Conservation (phyloP, 164 flowering plant genomes). For the Hamamelis virginiana region DNA sequence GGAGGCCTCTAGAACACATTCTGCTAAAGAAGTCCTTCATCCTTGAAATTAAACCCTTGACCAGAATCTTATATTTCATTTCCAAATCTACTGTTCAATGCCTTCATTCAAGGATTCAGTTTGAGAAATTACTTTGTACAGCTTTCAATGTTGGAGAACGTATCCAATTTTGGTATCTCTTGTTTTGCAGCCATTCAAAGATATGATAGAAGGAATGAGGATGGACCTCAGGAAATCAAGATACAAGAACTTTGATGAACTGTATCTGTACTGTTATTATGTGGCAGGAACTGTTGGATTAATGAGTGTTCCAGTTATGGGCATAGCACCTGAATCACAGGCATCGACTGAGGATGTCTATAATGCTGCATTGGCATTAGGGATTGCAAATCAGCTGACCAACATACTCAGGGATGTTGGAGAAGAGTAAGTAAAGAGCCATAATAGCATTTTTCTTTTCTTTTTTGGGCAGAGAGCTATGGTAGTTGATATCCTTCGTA, state of each 20-base stretch:
- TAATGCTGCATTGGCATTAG: conserved; percentile 79
- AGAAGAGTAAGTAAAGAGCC: conserved; percentile 97
- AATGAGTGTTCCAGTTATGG: conserved; percentile 96
- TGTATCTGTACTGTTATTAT: conserved; percentile 85
- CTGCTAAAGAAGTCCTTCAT: no score
- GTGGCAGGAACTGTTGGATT: conserved; percentile 94
- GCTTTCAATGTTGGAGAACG: no score
- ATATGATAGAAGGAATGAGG: conserved; percentile 97
- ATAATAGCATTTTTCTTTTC: no score
- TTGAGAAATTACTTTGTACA: no score
- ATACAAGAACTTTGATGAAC: conserved; percentile 84
- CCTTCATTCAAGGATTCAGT: no score
- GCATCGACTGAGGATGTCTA: conserved; percentile 76
- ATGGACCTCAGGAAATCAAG: conserved; percentile 82
- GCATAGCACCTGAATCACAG: conserved; percentile 72
- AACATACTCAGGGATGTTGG: conserved; percentile 94
- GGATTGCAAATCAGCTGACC: conserved; percentile 85
- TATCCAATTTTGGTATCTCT: no score
- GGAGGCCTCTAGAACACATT: no score
- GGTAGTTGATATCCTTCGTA: no score
- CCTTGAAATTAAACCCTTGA: no score
- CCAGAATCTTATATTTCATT: no score
- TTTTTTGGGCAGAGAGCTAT: no score
- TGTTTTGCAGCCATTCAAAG: conserved; percentile 79
- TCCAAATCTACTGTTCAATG: no score